Base-by-base conservation (phyloP, 2,329 filamentous ascomycete genomes). In the Arthrinium phaeospermum region DNA sequence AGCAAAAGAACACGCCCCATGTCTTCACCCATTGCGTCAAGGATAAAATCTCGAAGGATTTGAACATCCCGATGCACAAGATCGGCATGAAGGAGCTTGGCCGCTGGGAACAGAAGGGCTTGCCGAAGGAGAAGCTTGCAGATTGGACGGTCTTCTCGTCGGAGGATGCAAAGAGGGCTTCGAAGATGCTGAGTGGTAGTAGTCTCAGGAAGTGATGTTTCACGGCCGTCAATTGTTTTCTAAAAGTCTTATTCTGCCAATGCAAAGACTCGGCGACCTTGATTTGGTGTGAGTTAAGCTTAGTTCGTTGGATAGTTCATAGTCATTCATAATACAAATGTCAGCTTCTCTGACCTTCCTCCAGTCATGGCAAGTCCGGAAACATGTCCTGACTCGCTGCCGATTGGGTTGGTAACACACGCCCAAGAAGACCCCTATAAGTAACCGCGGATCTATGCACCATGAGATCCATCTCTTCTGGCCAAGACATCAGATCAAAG, bases 31-130 rank as follows among this genome's bases (percentile, higher is more conserved):
- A 70, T 3, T 74, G 74, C 34, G n/a, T 76, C 7, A 75, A 74
- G 49, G 78, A 78, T 24, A 74, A 74, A 8, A 75, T 78, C 30
- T 78, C 76, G 1, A 78, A 78, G 64, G 76, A 78, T 24, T 73
- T 78, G 8, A 74, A 71, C n/a, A 47, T 77, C 0, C 76, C 77
- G 4, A 74, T 67, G 69, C 76, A 76, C 24, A 77, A 77, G 44
- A 78, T 76, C 8, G 73, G 73, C 22, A 53, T 74, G 2, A 24
- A 67, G 2, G 70, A 77, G 4, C 71, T 77, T 8, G 51, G 68
- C 4, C 71, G 73, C 61, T 78, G 75, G 76, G 73, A 71, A 53
- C 24, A 75, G 37, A 76, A 68, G 67, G 76, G 74, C 3, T 79
- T 75, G 27, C 68, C 73, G 47, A 78, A 78, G 67, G 72, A 75